Evolutionary conservation across 305 asterid species (phyloP), one percentile per base, ranked within the genome.

Genomic region (Plantago coronopus): DNA sequence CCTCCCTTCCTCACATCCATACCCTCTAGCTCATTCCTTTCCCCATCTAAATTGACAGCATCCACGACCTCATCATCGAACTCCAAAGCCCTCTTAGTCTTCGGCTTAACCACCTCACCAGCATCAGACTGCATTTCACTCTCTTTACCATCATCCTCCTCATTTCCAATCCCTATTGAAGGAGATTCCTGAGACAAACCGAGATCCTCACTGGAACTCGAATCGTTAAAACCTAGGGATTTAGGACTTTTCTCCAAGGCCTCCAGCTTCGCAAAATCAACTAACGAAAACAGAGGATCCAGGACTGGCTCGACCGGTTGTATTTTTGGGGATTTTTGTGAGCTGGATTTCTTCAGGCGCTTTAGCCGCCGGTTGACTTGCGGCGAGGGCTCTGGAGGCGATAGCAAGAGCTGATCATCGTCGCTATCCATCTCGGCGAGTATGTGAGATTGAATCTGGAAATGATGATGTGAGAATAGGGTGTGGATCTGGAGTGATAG

Each of bases 381-480:
- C 74, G 79, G 89, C 27, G 83, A 73, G 11, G 72, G 74, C 56
- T 67, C 59, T 3, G 64, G 72, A 11, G 71, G 83, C 16, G 83
- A 70, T 14, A 76, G 66, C 0, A 85, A 67, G 77, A 62, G 75
- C 57, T 61, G 79, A 49, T 83, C 94, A 60, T 88, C 97, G 59
- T 85, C 88, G 77, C 81, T 83, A 14, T 85, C 94, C 97, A 90
- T 90, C 53, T 48, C 14, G 56, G 63, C 17, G 13, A 43, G 21
- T 18, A 42, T 47, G 11, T 20, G 25, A 37, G 18, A 59, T 18
- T 9, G 44, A 37, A 7, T 9, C n/a, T 46, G 50, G 48, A 64
- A 5, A 4, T 27, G 61, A 29, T 18, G 43, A 61, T 48, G 17
- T 38, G 44, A 61, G 7, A 38, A 55, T 47, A 47, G n/a, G 54